phyloP scores from a whole-genome alignment of 306 rosid species.

The Cucumis melo region DNA sequence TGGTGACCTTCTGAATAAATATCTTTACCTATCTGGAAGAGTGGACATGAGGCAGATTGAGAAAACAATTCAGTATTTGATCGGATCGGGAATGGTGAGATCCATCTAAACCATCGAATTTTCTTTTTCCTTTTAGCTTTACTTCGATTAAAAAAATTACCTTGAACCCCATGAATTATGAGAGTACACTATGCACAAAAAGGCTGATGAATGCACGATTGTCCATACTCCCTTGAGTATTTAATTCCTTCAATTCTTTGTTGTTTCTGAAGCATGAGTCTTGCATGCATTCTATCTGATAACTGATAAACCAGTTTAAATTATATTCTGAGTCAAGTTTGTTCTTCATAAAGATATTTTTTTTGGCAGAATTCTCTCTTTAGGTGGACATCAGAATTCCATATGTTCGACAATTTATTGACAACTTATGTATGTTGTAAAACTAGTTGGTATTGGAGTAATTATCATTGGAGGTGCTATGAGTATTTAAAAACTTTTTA shows the following conservation, averaged over 20 bases:
- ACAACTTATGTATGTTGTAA: background rate
- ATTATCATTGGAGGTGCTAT: background rate
- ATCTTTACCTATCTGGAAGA: conserved; percentile 77
- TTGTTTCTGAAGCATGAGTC: background rate
- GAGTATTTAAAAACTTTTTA: background rate
- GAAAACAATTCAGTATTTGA: conserved; percentile 81
- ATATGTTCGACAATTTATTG: too few relatives aligned
- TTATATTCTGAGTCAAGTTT: background rate
- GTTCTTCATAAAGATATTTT: background rate
- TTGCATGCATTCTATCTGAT: background rate
- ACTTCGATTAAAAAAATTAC: background rate
- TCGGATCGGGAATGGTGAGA: conserved; percentile 87
- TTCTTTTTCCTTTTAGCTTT: background rate
- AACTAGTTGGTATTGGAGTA: background rate
- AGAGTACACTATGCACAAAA: background rate
- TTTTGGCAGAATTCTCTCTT: background rate
- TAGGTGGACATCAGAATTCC: background rate
- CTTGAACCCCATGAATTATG: background rate
- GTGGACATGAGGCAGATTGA: conserved; percentile 90
- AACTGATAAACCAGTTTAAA: background rate
- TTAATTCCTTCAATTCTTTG: background rate
- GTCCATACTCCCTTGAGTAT: background rate
- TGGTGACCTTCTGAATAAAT: conserved; percentile 86
- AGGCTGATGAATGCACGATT: background rate
- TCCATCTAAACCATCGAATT: background rate